Conservation (phyloP, 148 eudicot species). For the Fagopyrum tataricum region DNA sequence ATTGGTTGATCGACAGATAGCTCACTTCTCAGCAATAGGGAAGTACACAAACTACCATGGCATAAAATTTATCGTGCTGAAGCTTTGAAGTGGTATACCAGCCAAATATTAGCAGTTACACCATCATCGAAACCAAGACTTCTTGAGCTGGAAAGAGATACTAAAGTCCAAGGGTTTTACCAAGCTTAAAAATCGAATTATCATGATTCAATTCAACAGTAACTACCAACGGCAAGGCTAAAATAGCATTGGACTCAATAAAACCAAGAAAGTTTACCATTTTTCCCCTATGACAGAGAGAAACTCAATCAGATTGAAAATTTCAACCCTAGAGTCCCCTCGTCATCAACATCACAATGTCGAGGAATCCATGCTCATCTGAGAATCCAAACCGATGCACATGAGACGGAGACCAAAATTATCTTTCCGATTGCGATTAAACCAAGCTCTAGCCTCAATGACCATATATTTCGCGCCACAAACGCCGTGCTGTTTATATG, state of each 20-base stretch:
- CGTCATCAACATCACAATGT: slow-evolving; percentile 8
- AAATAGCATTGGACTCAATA: neutral
- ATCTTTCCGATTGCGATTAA: neutral
- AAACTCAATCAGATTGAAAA: slow-evolving; percentile 12
- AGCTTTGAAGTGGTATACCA: neutral
- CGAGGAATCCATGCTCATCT: neutral
- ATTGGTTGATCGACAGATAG: neutral
- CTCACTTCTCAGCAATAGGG: neutral
- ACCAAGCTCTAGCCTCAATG: neutral
- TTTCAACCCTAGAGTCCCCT: slow-evolving; percentile 13
- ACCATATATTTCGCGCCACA: neutral
- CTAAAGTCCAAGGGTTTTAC: slow-evolving; percentile 1
- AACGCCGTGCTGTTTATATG: neutral
- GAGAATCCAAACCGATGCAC: neutral
- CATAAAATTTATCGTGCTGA: neutral
- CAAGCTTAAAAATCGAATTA: neutral
- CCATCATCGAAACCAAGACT: too few relatives aligned
- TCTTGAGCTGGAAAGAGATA: neutral
- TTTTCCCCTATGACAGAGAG: slow-evolving; percentile 5
- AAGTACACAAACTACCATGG: neutral
- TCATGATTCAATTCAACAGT: neutral
- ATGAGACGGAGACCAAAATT: neutral
- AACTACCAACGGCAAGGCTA: neutral
- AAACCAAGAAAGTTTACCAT: slow-evolving; percentile 1
- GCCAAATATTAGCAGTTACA: neutral